phyloP scores from a whole-genome alignment of 2,329 filamentous ascomycete genomes.

The Huntiella savannae region DNA sequence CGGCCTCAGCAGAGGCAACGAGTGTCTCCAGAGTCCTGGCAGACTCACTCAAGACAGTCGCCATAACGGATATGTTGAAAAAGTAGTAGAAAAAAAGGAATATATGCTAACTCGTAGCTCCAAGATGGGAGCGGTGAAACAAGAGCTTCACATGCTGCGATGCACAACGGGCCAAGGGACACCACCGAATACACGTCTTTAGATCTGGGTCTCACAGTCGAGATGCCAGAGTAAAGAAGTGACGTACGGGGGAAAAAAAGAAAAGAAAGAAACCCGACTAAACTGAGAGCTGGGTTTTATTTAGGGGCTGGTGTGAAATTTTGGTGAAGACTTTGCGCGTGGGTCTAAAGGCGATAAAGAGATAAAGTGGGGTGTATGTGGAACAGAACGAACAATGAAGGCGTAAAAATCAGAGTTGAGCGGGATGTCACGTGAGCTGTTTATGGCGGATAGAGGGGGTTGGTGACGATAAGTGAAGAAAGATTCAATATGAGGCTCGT shows the following conservation, averaged over 20 bases:
- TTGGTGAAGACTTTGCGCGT: constrained; percentile 9
- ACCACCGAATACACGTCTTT: background rate
- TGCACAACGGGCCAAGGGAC: constrained; percentile 1
- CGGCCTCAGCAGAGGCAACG: constrained; percentile 4
- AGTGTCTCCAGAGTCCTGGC: constrained; percentile 6
- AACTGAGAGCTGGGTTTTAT: background rate
- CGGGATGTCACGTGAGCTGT: constrained; percentile 1
- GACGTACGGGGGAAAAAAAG: background rate
- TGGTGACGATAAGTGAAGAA: too few species aligned
- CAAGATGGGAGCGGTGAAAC: constrained; percentile 6
- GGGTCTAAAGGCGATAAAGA: constrained; percentile 2
- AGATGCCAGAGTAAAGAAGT: background rate
- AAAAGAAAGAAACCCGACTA: background rate
- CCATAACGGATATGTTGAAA: background rate
- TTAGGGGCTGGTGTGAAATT: too few species aligned
- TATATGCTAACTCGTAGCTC: constrained; percentile 8
- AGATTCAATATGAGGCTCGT: too few species aligned
- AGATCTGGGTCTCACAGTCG: too few species aligned
- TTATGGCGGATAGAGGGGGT: too few species aligned
- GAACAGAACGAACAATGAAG: background rate
- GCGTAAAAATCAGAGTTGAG: background rate
- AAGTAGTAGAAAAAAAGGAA: background rate
- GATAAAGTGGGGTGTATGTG: constrained; percentile 4
- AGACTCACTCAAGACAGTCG: background rate
- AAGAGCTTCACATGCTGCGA: constrained; percentile 10